Evolutionary conservation across 2,329 filamentous ascomycete genomes (phyloP).

Genomic region (Plectosphaerella cucumerina): DNA sequence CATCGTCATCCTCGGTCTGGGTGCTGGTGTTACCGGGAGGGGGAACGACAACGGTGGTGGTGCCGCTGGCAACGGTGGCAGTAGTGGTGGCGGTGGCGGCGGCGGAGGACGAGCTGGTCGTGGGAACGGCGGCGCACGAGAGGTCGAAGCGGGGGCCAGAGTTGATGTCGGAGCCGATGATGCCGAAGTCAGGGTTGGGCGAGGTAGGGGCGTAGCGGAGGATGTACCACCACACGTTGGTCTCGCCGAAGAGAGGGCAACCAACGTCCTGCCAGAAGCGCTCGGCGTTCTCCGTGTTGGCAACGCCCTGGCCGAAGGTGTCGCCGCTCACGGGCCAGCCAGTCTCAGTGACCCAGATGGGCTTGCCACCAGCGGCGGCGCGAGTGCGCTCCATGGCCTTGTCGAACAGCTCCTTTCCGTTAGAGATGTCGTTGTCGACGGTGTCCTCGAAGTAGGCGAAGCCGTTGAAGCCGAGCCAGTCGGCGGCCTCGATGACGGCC

Average conservation of each 20-base stretch:
- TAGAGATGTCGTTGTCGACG: constrained; percentile 59
- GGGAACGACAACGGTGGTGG: constrained; percentile 16
- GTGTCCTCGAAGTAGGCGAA: constrained; percentile 82
- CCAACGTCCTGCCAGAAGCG: constrained; percentile 78
- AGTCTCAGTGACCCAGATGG: constrained; percentile 84
- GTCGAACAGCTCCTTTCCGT: constrained; percentile 64
- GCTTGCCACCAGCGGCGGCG: constrained; percentile 58
- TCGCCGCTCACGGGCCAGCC: constrained; percentile 77
- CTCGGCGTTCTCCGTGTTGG: constrained; percentile 65
- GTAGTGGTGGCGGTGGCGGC: constrained; percentile 10
- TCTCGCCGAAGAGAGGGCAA: constrained; percentile 61
- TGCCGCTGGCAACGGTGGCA: constrained; percentile 13
- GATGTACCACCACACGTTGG: constrained; percentile 73
- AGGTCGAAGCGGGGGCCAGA: constrained; percentile 59
- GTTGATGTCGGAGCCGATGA: constrained; percentile 53
- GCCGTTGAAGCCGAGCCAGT: constrained; percentile 81
- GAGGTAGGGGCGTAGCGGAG: constrained; percentile 61
- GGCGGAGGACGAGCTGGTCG: constrained; percentile 11
- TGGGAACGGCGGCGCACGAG: constrained; percentile 39
- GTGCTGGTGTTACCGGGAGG: constrained; percentile 10
- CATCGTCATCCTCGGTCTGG: constrained; percentile 13
- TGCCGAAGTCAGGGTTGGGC: constrained; percentile 66
- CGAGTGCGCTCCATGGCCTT: constrained; percentile 59
- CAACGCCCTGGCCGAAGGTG: constrained; percentile 55
- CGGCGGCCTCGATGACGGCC: constrained; percentile 62